phyloP scores from a whole-genome alignment of 129 eudicot species.

The Lactuca saligna region DNA sequence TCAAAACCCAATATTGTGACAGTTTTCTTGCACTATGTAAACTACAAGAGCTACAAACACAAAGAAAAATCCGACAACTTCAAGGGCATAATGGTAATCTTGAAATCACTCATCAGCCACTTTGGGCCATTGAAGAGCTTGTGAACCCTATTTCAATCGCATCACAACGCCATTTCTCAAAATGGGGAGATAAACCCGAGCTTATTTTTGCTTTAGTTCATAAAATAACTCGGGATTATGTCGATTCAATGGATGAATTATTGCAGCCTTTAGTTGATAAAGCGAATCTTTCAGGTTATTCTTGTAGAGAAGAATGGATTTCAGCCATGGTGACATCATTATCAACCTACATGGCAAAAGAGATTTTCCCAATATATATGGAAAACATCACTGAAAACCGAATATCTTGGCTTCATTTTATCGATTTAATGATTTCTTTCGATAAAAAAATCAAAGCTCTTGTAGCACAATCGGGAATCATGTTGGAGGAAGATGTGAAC shows the following conservation, averaged over 20 bases:
- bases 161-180: constrained; percentile 77
- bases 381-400: constrained; percentile 41
- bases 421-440: constrained; percentile 84
- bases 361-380: constrained; percentile 61
- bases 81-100: constrained; percentile 60
- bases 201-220: constrained; percentile 76
- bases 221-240: constrained; percentile 78
- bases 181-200: constrained; percentile 90
- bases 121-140: constrained; percentile 98
- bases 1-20: constrained; percentile 75
- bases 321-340: constrained; percentile 84
- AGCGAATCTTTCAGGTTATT: constrained; percentile 87
- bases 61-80: constrained; percentile 81
- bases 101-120: constrained; percentile 56
- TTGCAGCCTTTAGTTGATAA: constrained; percentile 92
- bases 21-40: constrained; percentile 82
- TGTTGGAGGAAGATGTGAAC: constrained; percentile 54
- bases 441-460: constrained; percentile 73
- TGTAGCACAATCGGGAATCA: constrained; percentile 63
- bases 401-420: constrained; percentile 72
- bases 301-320: constrained; percentile 98
- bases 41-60: constrained; percentile 81
- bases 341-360: constrained; percentile 81
- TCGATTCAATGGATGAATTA: constrained; percentile 87
- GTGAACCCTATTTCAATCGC: constrained; percentile 85